Conservation (phyloP, 768 basidiomycete species). For the Agaricus subrufescens region DNA sequence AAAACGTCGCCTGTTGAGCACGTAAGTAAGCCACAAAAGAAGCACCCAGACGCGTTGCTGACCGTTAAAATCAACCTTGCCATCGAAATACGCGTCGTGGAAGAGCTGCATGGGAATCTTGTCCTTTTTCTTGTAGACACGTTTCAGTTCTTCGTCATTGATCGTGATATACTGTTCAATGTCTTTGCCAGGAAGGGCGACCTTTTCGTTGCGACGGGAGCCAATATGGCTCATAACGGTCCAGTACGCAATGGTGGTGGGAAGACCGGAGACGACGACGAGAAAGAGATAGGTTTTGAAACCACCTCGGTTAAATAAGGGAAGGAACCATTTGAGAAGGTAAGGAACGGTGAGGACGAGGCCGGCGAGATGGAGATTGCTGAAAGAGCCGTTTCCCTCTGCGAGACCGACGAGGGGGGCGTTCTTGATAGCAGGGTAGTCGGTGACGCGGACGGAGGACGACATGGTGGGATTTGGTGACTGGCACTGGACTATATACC, state of each 20-base stretch:
- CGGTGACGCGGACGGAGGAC: constrained; percentile 51
- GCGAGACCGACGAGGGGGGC: constrained; percentile 77
- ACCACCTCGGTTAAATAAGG: constrained; percentile 79
- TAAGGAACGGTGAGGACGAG: constrained; percentile 80
- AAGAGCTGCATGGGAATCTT: constrained; percentile 98
- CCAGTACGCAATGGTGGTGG: constrained; percentile 87
- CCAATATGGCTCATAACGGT: constrained; percentile 80
- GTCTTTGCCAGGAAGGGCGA: constrained; percentile 76
- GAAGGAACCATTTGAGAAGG: constrained; percentile 76
- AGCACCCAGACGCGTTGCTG: constrained; percentile 10
- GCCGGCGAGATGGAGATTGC: constrained; percentile 72
- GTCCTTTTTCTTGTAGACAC: constrained; percentile 72
- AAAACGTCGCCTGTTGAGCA: constrained; percentile 74
- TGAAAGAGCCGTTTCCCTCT: constrained; percentile 84
- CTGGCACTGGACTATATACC: not conserved
- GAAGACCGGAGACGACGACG: constrained; percentile 66
- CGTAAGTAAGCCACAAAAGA: constrained; percentile 3
- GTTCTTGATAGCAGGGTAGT: constrained; percentile 76
- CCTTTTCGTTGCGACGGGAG: constrained; percentile 77
- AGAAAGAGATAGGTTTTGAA: constrained; percentile 86
- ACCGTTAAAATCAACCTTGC: constrained; percentile 97
- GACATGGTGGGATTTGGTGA: constrained; percentile 25
- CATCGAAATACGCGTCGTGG: constrained; percentile 96
- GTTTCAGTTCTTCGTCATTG: constrained; percentile 77
- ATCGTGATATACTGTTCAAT: constrained; percentile 90